These are phyloP conservation scores for Tulasnella sp. DNA, from an alignment of 768 basidiomycete species.

Conservation along the genomic window DNA sequence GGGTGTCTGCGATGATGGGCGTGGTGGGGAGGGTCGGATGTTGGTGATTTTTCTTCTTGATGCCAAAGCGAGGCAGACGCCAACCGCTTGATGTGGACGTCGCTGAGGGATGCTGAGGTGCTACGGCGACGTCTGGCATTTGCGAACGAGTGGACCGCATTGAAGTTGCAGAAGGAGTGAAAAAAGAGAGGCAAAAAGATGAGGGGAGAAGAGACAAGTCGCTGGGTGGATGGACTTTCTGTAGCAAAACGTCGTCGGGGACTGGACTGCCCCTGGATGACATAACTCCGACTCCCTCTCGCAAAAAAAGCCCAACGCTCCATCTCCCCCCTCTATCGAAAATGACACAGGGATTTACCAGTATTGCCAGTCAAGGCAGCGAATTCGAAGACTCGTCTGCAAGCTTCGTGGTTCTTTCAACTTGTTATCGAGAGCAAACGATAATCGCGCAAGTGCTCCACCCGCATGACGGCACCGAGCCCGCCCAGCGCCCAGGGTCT, in stretches of 20 bases:
- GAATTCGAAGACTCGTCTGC: no score
- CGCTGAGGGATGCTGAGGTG: background rate
- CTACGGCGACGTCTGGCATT: background rate
- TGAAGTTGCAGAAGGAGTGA: background rate
- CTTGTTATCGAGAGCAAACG: background rate
- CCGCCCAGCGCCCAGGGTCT: background rate
- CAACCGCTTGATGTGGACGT: background rate
- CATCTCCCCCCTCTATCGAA: background rate
- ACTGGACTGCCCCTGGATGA: background rate
- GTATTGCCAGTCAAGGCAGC: background rate
- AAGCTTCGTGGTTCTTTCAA: background rate
- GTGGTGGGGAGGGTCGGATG: background rate
- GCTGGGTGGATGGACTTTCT: background rate
- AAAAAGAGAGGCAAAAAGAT: background rate
- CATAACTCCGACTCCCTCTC: background rate
- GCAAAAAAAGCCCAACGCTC: background rate
- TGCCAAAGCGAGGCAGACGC: constrained; percentile 18
- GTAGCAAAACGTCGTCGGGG: background rate
- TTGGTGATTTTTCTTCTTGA: constrained; percentile 15
- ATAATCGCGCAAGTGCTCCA: background rate
- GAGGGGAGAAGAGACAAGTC: background rate
- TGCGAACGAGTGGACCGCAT: background rate
- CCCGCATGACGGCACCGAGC: background rate
- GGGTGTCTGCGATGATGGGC: constrained; percentile 15
- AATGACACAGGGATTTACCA: background rate